Evolutionary conservation across 768 basidiomycete species (phyloP), one percentile per base, ranked within the genome.

Genomic region (Kwoniella dendrophila): DNA sequence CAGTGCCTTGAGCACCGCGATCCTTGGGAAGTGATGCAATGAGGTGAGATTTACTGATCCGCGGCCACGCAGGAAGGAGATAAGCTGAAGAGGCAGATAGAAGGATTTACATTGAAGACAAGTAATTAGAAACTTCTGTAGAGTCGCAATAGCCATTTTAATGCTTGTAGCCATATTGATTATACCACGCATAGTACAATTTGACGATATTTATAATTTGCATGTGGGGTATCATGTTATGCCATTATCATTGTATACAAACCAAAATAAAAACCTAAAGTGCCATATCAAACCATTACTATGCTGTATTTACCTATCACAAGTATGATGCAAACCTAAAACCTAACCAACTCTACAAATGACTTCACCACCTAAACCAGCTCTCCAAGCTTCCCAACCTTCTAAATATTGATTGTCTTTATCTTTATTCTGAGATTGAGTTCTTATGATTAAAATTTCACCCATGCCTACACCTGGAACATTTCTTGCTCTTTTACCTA

Each of bases 391-490:
- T 79, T 99, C 94, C 78, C 94, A 83, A 5, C 92, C 94, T 78
- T 99, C 95, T 71, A 96, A 68, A 87, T 90, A 97, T 74, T 48
- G 5, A 70, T 69, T 18, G 45, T 65, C 20, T 70, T 66, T 43
- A 48, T 60, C 8, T 64, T 56, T 81, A 85, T 70, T 83, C 83
- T 68, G n/a, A n/a, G n/a, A n/a, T n/a, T 83, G 83, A 51, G 89
- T 92, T 79, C 82, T 84, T 18, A 99, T 86, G 10, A 98, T 85
- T 22, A 90, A 89, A 67, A 98, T 86, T 81, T 99, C 96, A 18
- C 96, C 94, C 83, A 98, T 85, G 0, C 88, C 88, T 56, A 98
- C 82, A 0, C 94, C 92, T 62, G 86, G 86, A 12, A 96, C 84
- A 10, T 85, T 87, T 75, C 90, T 86, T 7, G 88, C 90, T 59